A percentile compares a stretch with the other conserved stretches of the same genome.
These are phyloP conservation scores for Malus hybrid DNA, from an alignment of 331 rosid genomes.

Conservation along the genomic window DNA sequence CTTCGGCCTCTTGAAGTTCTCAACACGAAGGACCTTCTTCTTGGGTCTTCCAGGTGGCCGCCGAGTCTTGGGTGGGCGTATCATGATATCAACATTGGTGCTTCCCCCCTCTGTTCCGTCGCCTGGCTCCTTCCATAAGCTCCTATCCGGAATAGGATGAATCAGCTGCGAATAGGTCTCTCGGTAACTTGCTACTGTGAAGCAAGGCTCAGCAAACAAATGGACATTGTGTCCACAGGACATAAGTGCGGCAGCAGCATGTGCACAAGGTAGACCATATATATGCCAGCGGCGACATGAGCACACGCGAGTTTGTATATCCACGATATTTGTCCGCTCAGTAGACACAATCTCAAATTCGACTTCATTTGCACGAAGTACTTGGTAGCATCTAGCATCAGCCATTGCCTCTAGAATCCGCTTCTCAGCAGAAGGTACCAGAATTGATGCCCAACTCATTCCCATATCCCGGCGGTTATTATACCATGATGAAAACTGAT, in stretches of 20 bases:
- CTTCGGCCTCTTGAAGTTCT: slow-evolving; percentile 92
- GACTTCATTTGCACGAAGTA: slow-evolving; percentile 92
- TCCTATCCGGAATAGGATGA: slow-evolving; percentile 71
- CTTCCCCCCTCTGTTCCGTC: slow-evolving; percentile 83
- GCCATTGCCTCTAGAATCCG: slow-evolving; percentile 74
- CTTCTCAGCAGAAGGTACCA: slow-evolving; percentile 95
- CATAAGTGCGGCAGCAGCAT: slow-evolving; percentile 93
- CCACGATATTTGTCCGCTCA: slow-evolving; percentile 94
- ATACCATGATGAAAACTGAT: slow-evolving; percentile 66
- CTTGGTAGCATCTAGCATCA: slow-evolving; percentile 93
- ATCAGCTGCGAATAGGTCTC: slow-evolving; percentile 67
- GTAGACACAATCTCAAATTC: slow-evolving; percentile 97
- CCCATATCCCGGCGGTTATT: slow-evolving; percentile 63
- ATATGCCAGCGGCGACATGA: slow-evolving; percentile 97
- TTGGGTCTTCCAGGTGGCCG: slow-evolving; percentile 96
- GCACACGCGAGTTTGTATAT: slow-evolving; percentile 75
- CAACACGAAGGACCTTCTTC: slow-evolving; percentile 83
- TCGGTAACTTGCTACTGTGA: slow-evolving; percentile 70
- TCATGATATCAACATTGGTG: slow-evolving; percentile 53
- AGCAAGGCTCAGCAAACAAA: slow-evolving; percentile 83
- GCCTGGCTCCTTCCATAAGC: slow-evolving; percentile 62
- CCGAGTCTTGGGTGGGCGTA: slow-evolving; percentile 84
- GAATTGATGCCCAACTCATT: slow-evolving; percentile 72
- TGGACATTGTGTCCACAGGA: slow-evolving; percentile 90
- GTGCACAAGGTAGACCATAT: slow-evolving; percentile 95